Evolutionary conservation across 2,329 filamentous ascomycete genomes (phyloP).

Genomic region (Neofusicoccum cordaticola): DNA sequence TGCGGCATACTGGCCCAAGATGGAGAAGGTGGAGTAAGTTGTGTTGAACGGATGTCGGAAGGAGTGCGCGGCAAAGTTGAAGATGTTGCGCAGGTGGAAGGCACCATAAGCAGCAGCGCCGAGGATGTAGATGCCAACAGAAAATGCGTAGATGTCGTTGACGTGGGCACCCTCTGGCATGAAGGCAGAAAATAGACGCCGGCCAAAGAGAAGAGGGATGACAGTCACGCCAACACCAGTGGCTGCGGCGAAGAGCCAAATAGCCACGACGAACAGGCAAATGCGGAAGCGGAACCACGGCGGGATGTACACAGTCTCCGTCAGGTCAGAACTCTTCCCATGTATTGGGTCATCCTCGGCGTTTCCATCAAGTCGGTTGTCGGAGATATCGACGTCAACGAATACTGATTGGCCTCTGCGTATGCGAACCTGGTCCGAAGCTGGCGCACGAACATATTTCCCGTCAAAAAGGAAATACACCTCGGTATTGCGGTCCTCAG

Average conservation of each 20-base stretch:
- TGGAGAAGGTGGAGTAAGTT: constrained; percentile 21
- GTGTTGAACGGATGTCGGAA: constrained; percentile 31
- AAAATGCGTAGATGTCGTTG: constrained; percentile 97
- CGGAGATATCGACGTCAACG: constrained; percentile 67
- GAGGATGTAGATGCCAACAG: constrained; percentile 79
- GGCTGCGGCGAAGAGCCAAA: constrained; percentile 89
- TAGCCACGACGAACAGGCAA: constrained; percentile 78
- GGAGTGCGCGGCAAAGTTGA: constrained; percentile 26
- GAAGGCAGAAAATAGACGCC: constrained; percentile 69
- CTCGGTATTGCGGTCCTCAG: constrained; percentile 38
- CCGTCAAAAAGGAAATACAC: constrained; percentile 67
- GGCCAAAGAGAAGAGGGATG: constrained; percentile 79
- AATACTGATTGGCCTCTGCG: constrained; percentile 82
- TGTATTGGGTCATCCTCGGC: constrained; percentile 37
- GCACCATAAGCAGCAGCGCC: constrained; percentile 64
- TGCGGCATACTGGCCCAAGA: constrained; percentile 25
- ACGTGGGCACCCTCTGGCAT: constrained; percentile 65
- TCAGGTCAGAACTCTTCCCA: constrained; percentile 42
- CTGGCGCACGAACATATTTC: constrained; percentile 84
- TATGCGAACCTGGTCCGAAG: constrained; percentile 91
- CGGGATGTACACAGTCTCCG: constrained; percentile 66
- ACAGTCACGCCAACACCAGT: constrained; percentile 85
- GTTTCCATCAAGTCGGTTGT: constrained; percentile 62
- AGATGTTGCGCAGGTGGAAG: constrained; percentile 47
- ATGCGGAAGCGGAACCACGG: constrained; percentile 79